Evolutionary conservation across 306 rosid genomes (phyloP), one percentile per base, ranked within the genome.

Genomic region (Dryas octopetala): DNA sequence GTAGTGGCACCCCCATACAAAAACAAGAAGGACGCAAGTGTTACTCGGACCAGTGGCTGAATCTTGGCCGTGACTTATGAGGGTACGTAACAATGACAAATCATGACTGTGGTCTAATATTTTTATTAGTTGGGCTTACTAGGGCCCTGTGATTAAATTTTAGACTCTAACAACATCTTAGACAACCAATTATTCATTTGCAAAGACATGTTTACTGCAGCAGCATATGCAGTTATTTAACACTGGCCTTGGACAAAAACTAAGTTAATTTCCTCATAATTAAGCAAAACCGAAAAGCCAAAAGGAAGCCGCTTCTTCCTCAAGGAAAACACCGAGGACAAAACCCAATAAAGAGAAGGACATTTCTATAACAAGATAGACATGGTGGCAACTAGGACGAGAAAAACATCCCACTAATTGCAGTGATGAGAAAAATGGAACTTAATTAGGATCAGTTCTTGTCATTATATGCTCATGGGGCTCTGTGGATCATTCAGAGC

Each of bases 401-500:
- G 55, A 4, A 12, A 13, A 51, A 13, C 2, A 32, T 32, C 38
- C 38, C 38, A 51, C 55, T 9, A 4, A 51, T 9, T 51, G 23
- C 10, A 19, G 48, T 43, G 32, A 64, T n/a, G 12, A 4, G 52
- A 65, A 66, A 44, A 53, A 12, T 17, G 48, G 26, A 9, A 57
- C 41, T 71, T 6, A 14, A 71, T 12, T 15, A 11, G 16, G 17
- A 26, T 48, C 15, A 4, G 60, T 68, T 49, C 19, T 11, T 58
- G 19, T 62, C 65, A n/a, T 86, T 57, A 90, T 48, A 95, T 87
- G 81, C 97, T 91, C 96, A 87, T 74, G 5, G 96, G 97, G 67
- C 98, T 95, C 57, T 76, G 84, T 49, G 97, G 93, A 54, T 87
- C 95, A 86, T 86, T 90, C 48, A 89, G 89, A 74, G 91, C 88